Percentiles rank a stretch among this genome's conserved stretches.
Evolutionary conservation across 768 basidiomycete species (phyloP).

Genomic region (Tulasnella sp.): DNA sequence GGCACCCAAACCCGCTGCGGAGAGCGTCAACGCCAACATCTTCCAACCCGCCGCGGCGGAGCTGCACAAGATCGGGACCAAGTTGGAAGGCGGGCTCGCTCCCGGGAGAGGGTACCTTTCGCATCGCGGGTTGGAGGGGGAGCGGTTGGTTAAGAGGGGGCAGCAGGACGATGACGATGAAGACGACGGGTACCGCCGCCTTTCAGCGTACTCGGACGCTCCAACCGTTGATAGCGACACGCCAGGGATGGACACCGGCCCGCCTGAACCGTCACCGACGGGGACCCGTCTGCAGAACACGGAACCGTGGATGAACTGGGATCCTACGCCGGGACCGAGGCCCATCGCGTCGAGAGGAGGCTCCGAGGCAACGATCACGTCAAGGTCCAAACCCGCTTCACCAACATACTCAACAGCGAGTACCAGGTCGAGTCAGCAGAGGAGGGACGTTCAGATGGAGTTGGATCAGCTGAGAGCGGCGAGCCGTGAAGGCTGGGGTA

Average conservation of each 20-base stretch:
- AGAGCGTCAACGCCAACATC: not conserved
- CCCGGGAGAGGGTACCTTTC: constrained; percentile 20
- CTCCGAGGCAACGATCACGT: not conserved
- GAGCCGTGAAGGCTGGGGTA: constrained; percentile 6
- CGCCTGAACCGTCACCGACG: not conserved
- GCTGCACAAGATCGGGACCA: constrained; percentile 19
- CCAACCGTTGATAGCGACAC: constrained; percentile 20
- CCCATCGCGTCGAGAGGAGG: not conserved
- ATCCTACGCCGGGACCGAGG: not conserved
- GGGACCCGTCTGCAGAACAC: not conserved
- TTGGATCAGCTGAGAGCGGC: constrained; percentile 18
- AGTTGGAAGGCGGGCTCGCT: constrained; percentile 16
- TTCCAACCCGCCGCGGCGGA: constrained; percentile 3
- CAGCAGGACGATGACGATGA: not conserved
- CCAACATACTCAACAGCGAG: not conserved
- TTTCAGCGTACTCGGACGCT: constrained; percentile 6
- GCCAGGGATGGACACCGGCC: constrained; percentile 23
- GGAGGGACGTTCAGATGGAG: constrained; percentile 6
- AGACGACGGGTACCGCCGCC: not conserved
- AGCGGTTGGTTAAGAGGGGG: constrained; percentile 17
- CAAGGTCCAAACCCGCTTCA: not conserved
- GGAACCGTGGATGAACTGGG: constrained; percentile 15
- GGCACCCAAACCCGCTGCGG: not conserved
- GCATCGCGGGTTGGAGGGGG: constrained; percentile 24
- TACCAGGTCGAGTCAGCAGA: not conserved